These are phyloP conservation scores for Russula lepida DNA, from an alignment of 768 basidiomycete genomes.

Conservation along the genomic window DNA sequence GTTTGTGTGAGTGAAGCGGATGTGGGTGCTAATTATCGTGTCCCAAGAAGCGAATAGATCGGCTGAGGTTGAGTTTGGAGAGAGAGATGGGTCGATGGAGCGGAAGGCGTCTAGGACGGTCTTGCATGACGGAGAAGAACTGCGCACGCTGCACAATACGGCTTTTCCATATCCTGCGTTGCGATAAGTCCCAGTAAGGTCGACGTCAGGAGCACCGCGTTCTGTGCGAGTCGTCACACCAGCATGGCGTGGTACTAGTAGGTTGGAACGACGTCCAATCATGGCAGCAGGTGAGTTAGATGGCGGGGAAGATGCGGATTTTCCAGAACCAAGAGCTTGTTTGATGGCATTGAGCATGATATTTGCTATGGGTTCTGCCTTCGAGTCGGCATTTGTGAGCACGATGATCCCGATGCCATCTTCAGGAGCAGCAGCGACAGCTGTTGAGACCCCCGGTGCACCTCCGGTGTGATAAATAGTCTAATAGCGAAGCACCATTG, in stretches of 20 bases:
- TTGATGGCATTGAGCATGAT: neutral
- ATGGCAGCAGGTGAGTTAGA: no score
- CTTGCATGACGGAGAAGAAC: slow-evolving; percentile 5
- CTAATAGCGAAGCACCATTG: slow-evolving; percentile 21
- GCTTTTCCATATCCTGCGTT: neutral
- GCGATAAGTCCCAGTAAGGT: slow-evolving; percentile 3
- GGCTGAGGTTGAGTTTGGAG: neutral
- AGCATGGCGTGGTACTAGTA: neutral
- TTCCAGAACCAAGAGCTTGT: neutral
- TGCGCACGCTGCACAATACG: slow-evolving; percentile 2
- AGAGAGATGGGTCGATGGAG: neutral
- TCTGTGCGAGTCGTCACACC: neutral
- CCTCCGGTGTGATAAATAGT: slow-evolving; percentile 28
- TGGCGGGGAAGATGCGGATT: neutral
- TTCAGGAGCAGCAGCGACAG: slow-evolving; percentile 29
- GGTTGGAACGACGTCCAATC: neutral
- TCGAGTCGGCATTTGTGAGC: slow-evolving; percentile 22
- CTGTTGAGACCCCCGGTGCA: slow-evolving; percentile 30
- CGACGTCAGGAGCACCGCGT: neutral
- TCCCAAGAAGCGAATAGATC: slow-evolving; percentile 5
- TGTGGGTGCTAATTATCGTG: neutral
- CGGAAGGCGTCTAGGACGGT: neutral
- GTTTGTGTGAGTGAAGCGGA: neutral
- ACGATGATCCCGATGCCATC: slow-evolving; percentile 31
- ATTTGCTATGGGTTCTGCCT: neutral